phyloP scores from a whole-genome alignment of 164 flowering plant species.

The Stephania japonica region DNA sequence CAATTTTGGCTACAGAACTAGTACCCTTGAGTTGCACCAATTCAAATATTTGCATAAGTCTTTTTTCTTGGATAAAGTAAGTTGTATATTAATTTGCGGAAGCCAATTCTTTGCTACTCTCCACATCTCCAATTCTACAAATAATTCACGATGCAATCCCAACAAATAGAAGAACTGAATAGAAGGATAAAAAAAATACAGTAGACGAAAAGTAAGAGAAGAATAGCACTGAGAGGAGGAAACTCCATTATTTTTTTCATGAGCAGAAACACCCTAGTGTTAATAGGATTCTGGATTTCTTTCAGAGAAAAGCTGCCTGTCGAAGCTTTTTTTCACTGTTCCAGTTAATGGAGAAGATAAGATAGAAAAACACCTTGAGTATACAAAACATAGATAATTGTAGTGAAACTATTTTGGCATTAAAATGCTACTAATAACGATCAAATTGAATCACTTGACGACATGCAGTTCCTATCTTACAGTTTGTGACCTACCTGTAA shows the following conservation, averaged over 20 bases:
- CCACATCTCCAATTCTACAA: neutral
- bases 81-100: neutral
- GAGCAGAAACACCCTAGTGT: neutral
- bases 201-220: too few species aligned
- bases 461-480: neutral
- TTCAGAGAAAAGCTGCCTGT: neutral
- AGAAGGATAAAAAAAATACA: too few species aligned
- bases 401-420: neutral
- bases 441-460: neutral
- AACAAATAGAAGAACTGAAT: too few species aligned
- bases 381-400: neutral
- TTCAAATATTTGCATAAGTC: too few species aligned
- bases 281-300: neutral
- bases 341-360: neutral
- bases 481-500: constrained; percentile 42
- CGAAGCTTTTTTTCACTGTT: neutral
- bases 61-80: too few species aligned
- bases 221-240: neutral
- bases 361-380: neutral
- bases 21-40: neutral
- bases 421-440: neutral
- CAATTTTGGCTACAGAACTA: neutral
- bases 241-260: neutral
- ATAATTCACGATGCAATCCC: too few species aligned
- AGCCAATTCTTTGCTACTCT: neutral